Evolutionary conservation across 441 rosid species (phyloP).

Genomic region (Geranium incanum): DNA sequence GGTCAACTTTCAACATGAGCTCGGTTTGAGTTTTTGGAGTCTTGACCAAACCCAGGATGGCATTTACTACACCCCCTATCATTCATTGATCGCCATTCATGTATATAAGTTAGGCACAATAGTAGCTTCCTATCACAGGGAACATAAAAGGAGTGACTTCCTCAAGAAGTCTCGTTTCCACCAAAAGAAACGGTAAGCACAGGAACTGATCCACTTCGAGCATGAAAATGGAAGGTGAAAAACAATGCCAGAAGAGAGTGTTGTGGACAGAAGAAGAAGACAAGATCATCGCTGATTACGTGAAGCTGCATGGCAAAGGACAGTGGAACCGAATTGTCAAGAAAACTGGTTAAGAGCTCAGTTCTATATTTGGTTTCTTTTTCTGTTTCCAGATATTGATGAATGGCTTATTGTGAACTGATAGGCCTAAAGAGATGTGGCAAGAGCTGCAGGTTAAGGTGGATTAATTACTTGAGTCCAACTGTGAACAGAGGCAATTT

Average conservation of each 20-base stretch:
- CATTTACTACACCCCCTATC: background rate
- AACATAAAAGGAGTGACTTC: background rate
- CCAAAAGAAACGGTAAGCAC: background rate
- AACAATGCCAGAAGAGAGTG: constrained; percentile 40
- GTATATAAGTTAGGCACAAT: background rate
- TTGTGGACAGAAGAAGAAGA: constrained; percentile 58
- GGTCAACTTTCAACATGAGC: background rate
- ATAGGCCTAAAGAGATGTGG: constrained; percentile 5
- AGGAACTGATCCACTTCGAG: background rate
- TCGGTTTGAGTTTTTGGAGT: background rate
- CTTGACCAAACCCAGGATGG: background rate
- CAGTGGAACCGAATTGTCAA: constrained; percentile 51
- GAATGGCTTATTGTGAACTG: background rate
- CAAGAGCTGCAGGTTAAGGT: constrained; percentile 8
- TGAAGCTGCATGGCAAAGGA: constrained; percentile 45
- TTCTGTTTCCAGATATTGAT: background rate
- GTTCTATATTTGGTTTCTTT: background rate
- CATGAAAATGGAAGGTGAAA: constrained; percentile 14
- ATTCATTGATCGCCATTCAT: background rate
- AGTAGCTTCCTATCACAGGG: constrained; percentile 2
- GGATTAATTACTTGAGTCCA: constrained; percentile 8
- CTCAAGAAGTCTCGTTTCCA: background rate
- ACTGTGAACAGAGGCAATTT: constrained; percentile 2
- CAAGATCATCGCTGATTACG: constrained; percentile 47
- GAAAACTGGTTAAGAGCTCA: constrained; percentile 33